phyloP scores from a whole-genome alignment of 495 filamentous ascomycete genomes.

The Lentithecium fluviatile region DNA sequence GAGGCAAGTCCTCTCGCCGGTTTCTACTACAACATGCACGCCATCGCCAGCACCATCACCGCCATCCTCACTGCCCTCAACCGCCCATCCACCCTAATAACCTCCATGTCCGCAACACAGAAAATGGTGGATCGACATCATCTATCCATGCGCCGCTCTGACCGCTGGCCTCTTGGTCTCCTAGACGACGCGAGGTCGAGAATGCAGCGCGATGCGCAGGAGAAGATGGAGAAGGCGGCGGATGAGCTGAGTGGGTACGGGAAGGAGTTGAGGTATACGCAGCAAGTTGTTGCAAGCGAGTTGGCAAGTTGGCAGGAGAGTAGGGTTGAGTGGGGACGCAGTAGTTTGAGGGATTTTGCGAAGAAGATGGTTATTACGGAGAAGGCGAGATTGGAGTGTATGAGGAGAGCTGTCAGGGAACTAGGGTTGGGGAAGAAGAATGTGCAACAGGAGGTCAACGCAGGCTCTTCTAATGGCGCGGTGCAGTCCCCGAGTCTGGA shows the following conservation, averaged over 20 bases:
- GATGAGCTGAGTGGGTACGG: constrained; percentile 65
- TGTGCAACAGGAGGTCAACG: no score
- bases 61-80: constrained; percentile 79
- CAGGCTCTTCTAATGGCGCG: no score
- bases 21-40: constrained; percentile 72
- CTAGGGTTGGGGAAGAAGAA: constrained; percentile 22
- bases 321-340: constrained; percentile 71
- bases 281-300: constrained; percentile 87
- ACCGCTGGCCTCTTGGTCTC: constrained; percentile 76
- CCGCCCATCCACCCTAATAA: constrained; percentile 76
- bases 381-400: constrained; percentile 71
- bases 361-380: constrained; percentile 75
- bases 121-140: constrained; percentile 71
- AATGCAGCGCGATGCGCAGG: constrained; percentile 73
- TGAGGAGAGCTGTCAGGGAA: constrained; percentile 71
- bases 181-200: constrained; percentile 87
- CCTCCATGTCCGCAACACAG: constrained; percentile 60
- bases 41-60: constrained; percentile 72
- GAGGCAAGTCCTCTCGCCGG: constrained; percentile 70
- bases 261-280: constrained; percentile 82
- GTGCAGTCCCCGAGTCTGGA: no score
- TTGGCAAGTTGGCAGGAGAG: constrained; percentile 91
- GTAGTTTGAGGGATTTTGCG: constrained; percentile 72
- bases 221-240: constrained; percentile 65
- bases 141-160: constrained; percentile 67